Conservation (phyloP, 2,329 filamentous ascomycete species). For the Amauroascus verrucosus region DNA sequence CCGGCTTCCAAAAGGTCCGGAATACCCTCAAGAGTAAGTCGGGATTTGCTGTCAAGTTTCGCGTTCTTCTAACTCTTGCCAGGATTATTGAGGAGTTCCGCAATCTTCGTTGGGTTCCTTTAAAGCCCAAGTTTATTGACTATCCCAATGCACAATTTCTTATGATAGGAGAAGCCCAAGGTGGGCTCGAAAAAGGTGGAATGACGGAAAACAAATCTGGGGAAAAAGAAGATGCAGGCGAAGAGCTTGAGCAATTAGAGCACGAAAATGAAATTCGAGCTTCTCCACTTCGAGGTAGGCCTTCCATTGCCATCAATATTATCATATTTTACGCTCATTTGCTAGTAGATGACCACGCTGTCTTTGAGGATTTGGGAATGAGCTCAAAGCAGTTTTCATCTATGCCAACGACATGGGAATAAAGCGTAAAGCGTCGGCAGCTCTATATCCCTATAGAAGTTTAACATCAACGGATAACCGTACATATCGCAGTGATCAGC, state of each 20-base stretch:
- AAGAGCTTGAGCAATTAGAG: slow-evolving; percentile 65
- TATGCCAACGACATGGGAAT: slow-evolving; percentile 51
- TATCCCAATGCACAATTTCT: slow-evolving; percentile 67
- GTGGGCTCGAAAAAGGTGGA: slow-evolving; percentile 28
- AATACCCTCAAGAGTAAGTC: slow-evolving; percentile 59
- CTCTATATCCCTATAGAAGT: no score
- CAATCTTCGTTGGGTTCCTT: slow-evolving; percentile 61
- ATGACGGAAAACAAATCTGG: slow-evolving; percentile 31
- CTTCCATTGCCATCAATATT: neutral
- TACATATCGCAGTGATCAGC: no score
- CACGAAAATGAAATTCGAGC: slow-evolving; percentile 63
- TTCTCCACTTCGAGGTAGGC: slow-evolving; percentile 45
- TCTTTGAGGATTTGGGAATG: slow-evolving; percentile 50
- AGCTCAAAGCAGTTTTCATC: slow-evolving; percentile 55
- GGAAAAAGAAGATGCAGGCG: slow-evolving; percentile 53
- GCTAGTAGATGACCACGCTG: slow-evolving; percentile 45
- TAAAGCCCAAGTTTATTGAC: slow-evolving; percentile 62
- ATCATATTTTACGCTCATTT: neutral
- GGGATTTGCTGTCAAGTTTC: neutral
- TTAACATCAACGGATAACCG: no score
- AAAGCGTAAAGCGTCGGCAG: neutral
- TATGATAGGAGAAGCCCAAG: slow-evolving; percentile 54
- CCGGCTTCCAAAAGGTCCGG: slow-evolving; percentile 52
- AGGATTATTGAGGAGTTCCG: slow-evolving; percentile 63
- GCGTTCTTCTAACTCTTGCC: neutral